Percentiles rank a stretch among this genome's conserved stretches.
These are phyloP conservation scores for Alternaria ethzedia DNA, from an alignment of 2,329 filamentous ascomycete genomes.

Conservation along the genomic window DNA sequence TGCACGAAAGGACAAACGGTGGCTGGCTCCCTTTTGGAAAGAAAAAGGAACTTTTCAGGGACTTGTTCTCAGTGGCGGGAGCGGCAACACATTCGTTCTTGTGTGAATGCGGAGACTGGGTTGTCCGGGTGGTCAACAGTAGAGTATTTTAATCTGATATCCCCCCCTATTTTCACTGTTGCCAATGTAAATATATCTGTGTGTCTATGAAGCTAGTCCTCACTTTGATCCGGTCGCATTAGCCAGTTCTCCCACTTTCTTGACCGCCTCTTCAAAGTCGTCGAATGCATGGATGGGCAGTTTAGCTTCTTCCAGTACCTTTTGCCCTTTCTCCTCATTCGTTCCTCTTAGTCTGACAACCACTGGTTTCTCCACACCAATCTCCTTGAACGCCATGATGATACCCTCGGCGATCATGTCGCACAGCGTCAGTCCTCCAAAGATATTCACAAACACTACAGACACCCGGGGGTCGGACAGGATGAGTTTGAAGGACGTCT, in stretches of 20 bases:
- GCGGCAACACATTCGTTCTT: slow-evolving; percentile 23
- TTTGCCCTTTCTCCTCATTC: slow-evolving; percentile 73
- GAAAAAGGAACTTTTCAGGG: background rate
- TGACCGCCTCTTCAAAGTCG: slow-evolving; percentile 71
- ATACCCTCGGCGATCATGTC: slow-evolving; percentile 84
- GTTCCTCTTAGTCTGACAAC: slow-evolving; percentile 80
- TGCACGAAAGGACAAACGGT: slow-evolving; percentile 10
- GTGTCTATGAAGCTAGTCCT: background rate
- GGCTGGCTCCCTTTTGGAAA: slow-evolving; percentile 10
- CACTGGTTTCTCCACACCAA: slow-evolving; percentile 69
- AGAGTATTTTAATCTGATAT: slow-evolving; percentile 33
- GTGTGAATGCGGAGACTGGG: slow-evolving; percentile 4
- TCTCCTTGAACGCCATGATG: slow-evolving; percentile 72
- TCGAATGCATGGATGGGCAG: slow-evolving; percentile 74
- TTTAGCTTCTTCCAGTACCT: slow-evolving; percentile 71
- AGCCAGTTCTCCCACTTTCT: slow-evolving; percentile 42
- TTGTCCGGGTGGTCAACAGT: slow-evolving; percentile 14
- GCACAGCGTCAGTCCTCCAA: slow-evolving; percentile 72
- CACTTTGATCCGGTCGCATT: slow-evolving; percentile 4
- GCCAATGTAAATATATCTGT: background rate
- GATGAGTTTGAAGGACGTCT: slow-evolving; percentile 76
- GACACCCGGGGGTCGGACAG: slow-evolving; percentile 73
- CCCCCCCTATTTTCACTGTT: slow-evolving; percentile 1
- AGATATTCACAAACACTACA: slow-evolving; percentile 75
- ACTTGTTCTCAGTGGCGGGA: slow-evolving; percentile 2